Percentiles rank a stretch among this genome's conserved stretches.
Conservation (phyloP, 345 rosid species). For the Punica granatum region DNA sequence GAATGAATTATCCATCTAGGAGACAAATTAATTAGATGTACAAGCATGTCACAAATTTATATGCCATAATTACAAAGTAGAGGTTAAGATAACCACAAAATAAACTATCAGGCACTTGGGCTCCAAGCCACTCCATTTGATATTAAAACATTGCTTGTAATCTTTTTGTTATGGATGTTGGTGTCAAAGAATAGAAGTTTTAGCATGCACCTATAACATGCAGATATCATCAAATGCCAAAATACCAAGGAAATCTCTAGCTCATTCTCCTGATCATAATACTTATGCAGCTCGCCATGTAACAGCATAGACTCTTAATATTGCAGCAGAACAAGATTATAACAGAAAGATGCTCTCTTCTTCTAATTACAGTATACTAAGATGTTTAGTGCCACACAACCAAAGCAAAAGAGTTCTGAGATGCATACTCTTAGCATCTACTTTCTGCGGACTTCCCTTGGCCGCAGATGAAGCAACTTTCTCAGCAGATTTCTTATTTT, state of each 20-base stretch:
- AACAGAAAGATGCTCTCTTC: background rate
- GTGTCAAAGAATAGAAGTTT: background rate
- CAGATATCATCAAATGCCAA: background rate
- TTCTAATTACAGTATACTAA: background rate
- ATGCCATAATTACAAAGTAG: background rate
- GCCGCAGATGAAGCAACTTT: conserved; percentile 31
- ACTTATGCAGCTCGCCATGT: background rate
- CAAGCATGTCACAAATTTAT: background rate
- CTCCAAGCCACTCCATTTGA: background rate
- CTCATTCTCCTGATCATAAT: background rate
- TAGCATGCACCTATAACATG: background rate
- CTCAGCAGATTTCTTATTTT: conserved; percentile 26
- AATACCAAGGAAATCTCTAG: background rate
- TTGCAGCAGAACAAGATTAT: background rate
- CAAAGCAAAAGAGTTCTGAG: conserved; percentile 6
- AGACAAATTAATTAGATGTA: background rate
- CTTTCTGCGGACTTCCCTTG: conserved; percentile 52
- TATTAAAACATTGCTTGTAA: background rate
- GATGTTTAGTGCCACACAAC: background rate
- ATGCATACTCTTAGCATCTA: conserved; percentile 48
- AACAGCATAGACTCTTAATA: background rate
- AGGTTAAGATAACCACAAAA: background rate
- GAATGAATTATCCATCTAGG: background rate
- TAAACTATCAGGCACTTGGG: background rate
- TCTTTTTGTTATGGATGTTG: background rate